Evolutionary conservation across 306 rosid genomes (phyloP).

Genomic region (Phaseolus lunatus): DNA sequence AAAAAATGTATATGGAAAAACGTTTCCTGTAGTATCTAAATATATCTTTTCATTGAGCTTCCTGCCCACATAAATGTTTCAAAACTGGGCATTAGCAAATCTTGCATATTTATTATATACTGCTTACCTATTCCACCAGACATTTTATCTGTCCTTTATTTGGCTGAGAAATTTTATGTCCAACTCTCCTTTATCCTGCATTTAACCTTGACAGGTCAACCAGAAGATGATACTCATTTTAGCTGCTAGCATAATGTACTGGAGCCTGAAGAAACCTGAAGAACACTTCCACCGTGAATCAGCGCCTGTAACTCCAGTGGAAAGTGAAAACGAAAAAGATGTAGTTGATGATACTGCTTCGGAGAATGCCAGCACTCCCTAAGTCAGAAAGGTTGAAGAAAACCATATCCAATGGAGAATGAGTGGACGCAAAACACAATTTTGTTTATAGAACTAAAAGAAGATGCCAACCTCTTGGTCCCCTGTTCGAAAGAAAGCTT

Average conservation of each 20-base stretch:
- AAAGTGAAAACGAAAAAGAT: constrained; percentile 47
- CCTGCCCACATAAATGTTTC: neutral
- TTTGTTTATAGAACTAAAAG: constrained; percentile 39
- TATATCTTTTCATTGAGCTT: neutral
- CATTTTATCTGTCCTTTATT: constrained; percentile 14
- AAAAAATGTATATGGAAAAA: neutral
- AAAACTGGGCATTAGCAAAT: constrained; percentile 9
- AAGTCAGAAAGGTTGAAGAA: constrained; percentile 37
- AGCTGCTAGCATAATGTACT: constrained; percentile 96
- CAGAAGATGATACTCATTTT: constrained; percentile 95
- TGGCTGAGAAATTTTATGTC: constrained; percentile 9
- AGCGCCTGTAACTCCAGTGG: constrained; percentile 49
- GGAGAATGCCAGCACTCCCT: constrained; percentile 35
- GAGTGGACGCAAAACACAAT: constrained; percentile 2
- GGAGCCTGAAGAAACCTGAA: constrained; percentile 87
- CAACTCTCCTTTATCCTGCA: constrained; percentile 31
- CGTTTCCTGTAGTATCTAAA: neutral
- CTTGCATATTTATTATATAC: neutral
- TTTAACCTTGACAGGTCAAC: constrained; percentile 70
- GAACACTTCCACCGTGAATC: constrained; percentile 40
- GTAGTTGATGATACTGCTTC: constrained; percentile 50
- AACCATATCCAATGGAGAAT: constrained; percentile 48
- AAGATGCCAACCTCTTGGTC: constrained; percentile 48
- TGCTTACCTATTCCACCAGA: constrained; percentile 17
- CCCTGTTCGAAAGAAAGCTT: constrained; percentile 40